Conservation (phyloP, 371 early-diverging fungal species). For the Parasitella parasitica region DNA sequence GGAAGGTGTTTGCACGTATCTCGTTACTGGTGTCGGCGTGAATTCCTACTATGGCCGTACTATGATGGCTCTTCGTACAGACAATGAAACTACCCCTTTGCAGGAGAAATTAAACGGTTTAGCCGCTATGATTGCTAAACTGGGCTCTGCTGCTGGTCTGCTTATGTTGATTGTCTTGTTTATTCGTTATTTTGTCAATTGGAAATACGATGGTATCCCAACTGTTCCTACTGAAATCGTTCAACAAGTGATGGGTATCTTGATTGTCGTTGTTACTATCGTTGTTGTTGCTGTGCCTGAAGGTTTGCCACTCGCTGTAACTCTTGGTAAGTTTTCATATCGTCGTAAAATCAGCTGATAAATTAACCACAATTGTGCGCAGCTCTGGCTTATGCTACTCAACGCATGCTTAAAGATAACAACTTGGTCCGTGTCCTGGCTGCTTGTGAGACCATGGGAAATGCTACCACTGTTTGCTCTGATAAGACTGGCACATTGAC, state of each 20-base stretch:
- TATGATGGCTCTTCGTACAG: constrained; percentile 69
- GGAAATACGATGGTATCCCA: constrained; percentile 24
- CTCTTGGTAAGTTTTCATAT: constrained; percentile 32
- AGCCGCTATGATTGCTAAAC: constrained; percentile 72
- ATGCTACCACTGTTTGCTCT: constrained; percentile 85
- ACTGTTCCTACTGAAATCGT: constrained; percentile 35
- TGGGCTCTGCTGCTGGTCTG: constrained; percentile 66
- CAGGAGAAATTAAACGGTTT: constrained; percentile 67
- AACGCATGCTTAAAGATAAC: constrained; percentile 81
- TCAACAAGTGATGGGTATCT: constrained; percentile 47
- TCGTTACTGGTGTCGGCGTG: constrained; percentile 70
- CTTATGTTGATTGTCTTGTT: constrained; percentile 66
- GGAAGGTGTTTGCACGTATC: constrained; percentile 74
- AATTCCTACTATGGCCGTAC: constrained; percentile 77
- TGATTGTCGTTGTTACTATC: constrained; percentile 65
- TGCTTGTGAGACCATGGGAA: constrained; percentile 92
- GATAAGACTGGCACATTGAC: constrained; percentile 90
- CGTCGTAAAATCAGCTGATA: not conserved
- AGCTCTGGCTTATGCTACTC: constrained; percentile 69
- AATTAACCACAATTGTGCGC: constrained; percentile 26
- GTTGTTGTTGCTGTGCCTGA: constrained; percentile 76
- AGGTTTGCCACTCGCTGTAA: constrained; percentile 72
- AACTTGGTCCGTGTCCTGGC: constrained; percentile 81
- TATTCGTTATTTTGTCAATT: constrained; percentile 61
- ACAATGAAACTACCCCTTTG: constrained; percentile 66